phyloP scores from a whole-genome alignment of 2,329 filamentous ascomycete genomes.

The Botrytis paeoniae region DNA sequence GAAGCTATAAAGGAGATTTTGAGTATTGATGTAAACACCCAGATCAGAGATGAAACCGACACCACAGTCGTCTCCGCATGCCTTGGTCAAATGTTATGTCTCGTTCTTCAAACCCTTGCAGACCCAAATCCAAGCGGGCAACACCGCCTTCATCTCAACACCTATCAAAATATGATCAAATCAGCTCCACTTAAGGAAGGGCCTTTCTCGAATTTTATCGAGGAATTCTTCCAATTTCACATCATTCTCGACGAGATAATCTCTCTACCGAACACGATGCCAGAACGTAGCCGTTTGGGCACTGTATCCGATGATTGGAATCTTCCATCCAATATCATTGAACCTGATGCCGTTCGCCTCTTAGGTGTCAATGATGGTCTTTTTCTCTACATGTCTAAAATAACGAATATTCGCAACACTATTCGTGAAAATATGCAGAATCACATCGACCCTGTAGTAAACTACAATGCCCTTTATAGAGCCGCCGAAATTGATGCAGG shows the following conservation, averaged over 20 bases:
- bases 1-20: constrained; percentile 53
- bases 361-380: constrained; percentile 81
- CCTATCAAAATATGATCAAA: constrained; percentile 69
- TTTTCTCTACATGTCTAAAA: constrained; percentile 74
- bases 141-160: constrained; percentile 76
- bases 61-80: constrained; percentile 51
- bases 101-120: constrained; percentile 55
- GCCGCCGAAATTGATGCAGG: constrained; percentile 73
- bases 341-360: constrained; percentile 46
- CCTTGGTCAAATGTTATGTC: constrained; percentile 62
- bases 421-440: constrained; percentile 66
- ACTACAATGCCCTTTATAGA: constrained; percentile 68
- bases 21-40: constrained; percentile 41
- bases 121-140: constrained; percentile 60
- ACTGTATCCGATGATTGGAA: constrained; percentile 31
- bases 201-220: constrained; percentile 68
- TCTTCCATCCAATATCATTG: constrained; percentile 28
- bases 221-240: constrained; percentile 83
- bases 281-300: constrained; percentile 36
- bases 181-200: constrained; percentile 59
- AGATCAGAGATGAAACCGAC: constrained; percentile 41
- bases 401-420: constrained; percentile 71
- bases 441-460: constrained; percentile 63
- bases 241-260: constrained; percentile 63
- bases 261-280: constrained; percentile 39